These are phyloP conservation scores for Euptelea pleiosperma DNA, from an alignment of 164 flowering plant species.

Conservation along the genomic window DNA sequence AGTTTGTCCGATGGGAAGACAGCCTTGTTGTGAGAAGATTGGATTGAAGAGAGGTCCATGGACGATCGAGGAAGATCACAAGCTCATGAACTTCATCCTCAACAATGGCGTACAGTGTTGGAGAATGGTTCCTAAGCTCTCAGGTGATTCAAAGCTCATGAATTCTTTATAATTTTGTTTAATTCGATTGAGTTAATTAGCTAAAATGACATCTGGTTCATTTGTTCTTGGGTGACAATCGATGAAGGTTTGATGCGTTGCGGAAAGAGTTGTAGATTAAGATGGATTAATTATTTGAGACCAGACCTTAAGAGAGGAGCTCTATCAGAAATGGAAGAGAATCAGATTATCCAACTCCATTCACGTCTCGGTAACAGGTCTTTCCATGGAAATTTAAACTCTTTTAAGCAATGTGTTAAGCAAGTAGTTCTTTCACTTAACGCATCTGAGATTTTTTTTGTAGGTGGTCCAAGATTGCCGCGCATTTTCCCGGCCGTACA, in stretches of 20 bases:
- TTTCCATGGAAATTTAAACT: not conserved
- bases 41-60: constrained; percentile 82
- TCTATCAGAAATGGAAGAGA: constrained; percentile 55
- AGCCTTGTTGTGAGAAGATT: constrained; percentile 74
- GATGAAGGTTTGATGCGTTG: constrained; percentile 63
- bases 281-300: constrained; percentile 80
- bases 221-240: not conserved
- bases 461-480: constrained; percentile 81
- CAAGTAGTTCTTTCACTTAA: not conserved
- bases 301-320: constrained; percentile 79
- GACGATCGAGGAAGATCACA: constrained; percentile 82
- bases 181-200: not conserved
- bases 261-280: constrained; percentile 77
- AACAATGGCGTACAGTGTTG: constrained; percentile 80
- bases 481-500: constrained; percentile 70
- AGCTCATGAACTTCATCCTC: constrained; percentile 67
- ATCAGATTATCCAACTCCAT: constrained; percentile 69
- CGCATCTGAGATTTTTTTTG: not conserved
- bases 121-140: constrained; percentile 73
- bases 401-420: too few species aligned
- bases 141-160: constrained; percentile 40
- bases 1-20: constrained; percentile 51
- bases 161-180: not conserved
- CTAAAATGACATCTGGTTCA: not conserved
- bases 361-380: constrained; percentile 65